phyloP scores from a whole-genome alignment of 306 rosid species.

The Prunus dulcis region DNA sequence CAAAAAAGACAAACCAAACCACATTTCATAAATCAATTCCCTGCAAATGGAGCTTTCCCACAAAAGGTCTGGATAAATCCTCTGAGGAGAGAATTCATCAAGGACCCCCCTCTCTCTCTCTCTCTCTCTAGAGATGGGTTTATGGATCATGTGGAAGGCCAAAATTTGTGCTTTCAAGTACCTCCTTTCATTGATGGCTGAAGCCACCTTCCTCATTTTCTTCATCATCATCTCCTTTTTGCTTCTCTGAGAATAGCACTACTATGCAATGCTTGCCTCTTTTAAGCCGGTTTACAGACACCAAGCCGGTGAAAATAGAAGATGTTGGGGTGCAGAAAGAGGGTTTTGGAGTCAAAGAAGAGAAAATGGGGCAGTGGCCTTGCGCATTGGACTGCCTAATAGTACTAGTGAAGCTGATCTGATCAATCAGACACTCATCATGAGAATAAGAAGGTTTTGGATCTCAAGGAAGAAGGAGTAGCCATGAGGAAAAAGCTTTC shows the following conservation, averaged over 20 bases:
- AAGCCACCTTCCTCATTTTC: conserved; percentile 54
- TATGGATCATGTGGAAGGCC: conserved; percentile 46
- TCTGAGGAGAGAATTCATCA: conserved; percentile 40
- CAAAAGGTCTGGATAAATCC: conserved; percentile 46
- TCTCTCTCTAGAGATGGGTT: conserved; percentile 43
- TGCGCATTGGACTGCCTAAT: conserved; percentile 82
- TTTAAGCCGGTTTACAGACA: conserved; percentile 28
- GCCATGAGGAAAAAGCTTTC: conserved; percentile 38
- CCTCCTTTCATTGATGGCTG: conserved; percentile 92
- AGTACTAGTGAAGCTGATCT: not conserved
- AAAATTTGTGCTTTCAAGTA: conserved; percentile 49
- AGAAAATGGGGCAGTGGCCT: conserved; percentile 57
- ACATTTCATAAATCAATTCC: conserved; percentile 35
- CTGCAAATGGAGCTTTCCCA: conserved; percentile 30
- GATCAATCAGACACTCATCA: not conserved
- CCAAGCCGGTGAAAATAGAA: conserved; percentile 34
- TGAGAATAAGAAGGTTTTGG: conserved; percentile 26
- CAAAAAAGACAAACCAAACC: conserved; percentile 54
- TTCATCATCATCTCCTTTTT: conserved; percentile 20
- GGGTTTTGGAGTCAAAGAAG: conserved; percentile 46
- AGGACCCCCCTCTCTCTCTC: conserved; percentile 38
- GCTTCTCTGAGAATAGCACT: conserved; percentile 19
- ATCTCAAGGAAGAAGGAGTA: conserved; percentile 35
- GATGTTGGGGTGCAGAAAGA: conserved; percentile 30
- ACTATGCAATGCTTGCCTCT: conserved; percentile 70